Percentiles rank a stretch among this genome's conserved stretches.
Evolutionary conservation across 805 yeast species (phyloP).

Genomic region (Metschnikowia continentalis): DNA sequence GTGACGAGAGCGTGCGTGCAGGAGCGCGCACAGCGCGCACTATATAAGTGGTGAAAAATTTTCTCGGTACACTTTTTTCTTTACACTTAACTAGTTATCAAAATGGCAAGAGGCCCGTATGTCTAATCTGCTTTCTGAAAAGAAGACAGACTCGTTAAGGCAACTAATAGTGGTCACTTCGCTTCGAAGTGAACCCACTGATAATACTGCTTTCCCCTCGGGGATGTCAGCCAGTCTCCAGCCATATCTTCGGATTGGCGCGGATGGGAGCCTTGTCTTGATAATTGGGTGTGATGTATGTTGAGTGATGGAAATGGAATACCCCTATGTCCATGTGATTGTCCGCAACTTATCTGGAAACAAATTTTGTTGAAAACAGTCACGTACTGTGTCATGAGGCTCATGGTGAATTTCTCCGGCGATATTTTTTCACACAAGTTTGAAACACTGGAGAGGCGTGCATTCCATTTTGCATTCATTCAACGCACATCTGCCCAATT

Average conservation of each 20-base stretch:
- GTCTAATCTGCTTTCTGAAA: conserved; percentile 24
- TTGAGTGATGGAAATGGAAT: not conserved
- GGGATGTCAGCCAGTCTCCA: conserved; percentile 21
- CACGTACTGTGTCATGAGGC: not conserved
- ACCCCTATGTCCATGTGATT: no score
- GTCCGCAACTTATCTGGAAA: no score
- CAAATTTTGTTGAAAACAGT: not conserved
- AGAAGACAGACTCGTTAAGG: conserved; percentile 20
- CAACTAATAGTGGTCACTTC: conserved; percentile 10
- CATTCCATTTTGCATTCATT: not conserved
- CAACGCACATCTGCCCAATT: not conserved
- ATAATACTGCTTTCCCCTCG: conserved; percentile 9
- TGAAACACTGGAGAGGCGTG: not conserved
- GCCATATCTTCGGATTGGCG: conserved; percentile 20
- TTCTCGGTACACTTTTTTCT: conserved; percentile 10
- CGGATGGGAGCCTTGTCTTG: conserved; percentile 51
- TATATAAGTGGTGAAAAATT: conserved; percentile 4
- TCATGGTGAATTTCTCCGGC: no score
- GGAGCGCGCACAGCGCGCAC: not conserved
- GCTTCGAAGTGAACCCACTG: conserved; percentile 8
- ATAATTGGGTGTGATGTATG: conserved; percentile 24
- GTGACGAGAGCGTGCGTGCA: not conserved
- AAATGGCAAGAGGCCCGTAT: conserved; percentile 55
- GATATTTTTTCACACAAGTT: not conserved
- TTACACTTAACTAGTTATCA: conserved; percentile 22